phyloP scores from a whole-genome alignment of 2,329 filamentous ascomycete species.

The Fusarium keratoplasticum region DNA sequence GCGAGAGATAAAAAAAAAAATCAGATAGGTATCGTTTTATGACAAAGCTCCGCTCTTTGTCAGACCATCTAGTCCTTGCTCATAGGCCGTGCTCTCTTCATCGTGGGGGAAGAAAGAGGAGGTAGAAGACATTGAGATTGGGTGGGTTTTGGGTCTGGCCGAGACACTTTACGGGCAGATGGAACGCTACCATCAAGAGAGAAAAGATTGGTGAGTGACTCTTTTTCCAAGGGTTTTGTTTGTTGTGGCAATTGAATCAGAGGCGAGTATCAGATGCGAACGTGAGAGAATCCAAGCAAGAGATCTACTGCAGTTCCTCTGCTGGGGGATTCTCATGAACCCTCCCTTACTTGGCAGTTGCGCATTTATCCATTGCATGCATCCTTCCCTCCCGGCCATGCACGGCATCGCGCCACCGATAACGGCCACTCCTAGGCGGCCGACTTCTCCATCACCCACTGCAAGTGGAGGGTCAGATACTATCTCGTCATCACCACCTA shows the following conservation, averaged over 20 bases:
- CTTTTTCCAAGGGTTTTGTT: background rate
- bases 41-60: conserved; percentile 23
- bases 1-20: background rate
- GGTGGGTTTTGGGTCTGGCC: background rate
- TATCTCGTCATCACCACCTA: background rate
- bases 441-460: background rate
- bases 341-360: conserved; percentile 10
- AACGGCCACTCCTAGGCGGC: conserved; percentile 18
- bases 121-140: background rate
- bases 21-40: conserved; percentile 11
- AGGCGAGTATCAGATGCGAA: background rate
- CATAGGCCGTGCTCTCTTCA: background rate
- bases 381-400: conserved; percentile 6
- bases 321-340: background rate
- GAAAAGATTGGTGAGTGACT: background rate
- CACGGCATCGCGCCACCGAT: conserved; percentile 35
- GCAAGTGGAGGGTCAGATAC: background rate
- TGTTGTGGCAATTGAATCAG: background rate
- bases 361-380: conserved; percentile 3
- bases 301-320: background rate
- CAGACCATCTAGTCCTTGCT: conserved; percentile 31
- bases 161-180: background rate
- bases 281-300: background rate
- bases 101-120: background rate
- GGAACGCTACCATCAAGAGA: background rate